These are phyloP conservation scores for Magnolia kwangsiensis DNA, from an alignment of 164 flowering plant species.

Conservation along the genomic window DNA sequence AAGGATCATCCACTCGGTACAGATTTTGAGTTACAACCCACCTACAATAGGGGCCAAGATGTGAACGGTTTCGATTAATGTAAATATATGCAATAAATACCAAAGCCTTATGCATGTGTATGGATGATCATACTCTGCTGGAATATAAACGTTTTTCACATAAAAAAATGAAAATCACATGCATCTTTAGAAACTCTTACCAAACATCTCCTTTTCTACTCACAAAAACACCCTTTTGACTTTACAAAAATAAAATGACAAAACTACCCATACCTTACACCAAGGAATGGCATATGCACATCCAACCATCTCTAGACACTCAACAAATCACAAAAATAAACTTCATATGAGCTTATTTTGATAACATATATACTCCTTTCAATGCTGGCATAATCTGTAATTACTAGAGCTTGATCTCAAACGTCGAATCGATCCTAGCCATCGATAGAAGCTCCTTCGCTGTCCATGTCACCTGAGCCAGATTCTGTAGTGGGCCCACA, in stretches of 20 bases:
- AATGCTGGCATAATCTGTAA: background rate
- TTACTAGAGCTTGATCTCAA: background rate
- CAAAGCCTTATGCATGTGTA: too few species aligned
- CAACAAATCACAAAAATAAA: background rate
- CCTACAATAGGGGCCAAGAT: too few species aligned
- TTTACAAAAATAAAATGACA: background rate
- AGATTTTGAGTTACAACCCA: too few species aligned
- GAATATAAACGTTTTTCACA: too few species aligned
- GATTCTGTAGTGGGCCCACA: slow-evolving; percentile 27
- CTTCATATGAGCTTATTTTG: background rate
- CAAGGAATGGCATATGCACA: slow-evolving; percentile 7
- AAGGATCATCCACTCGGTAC: too few species aligned
- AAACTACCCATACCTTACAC: slow-evolving; percentile 4
- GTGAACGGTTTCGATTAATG: too few species aligned
- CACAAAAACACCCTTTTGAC: background rate
- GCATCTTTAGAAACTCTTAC: background rate
- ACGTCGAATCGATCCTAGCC: slow-evolving; percentile 3
- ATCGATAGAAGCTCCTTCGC: slow-evolving; percentile 46
- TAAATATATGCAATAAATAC: too few species aligned
- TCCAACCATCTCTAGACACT: background rate
- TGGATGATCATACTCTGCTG: too few species aligned
- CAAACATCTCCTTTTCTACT: background rate
- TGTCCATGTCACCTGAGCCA: slow-evolving; percentile 50
- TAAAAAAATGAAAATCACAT: too few species aligned
- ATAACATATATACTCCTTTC: background rate